A percentile compares a stretch with the other conserved stretches of the same genome.
Evolutionary conservation across 2,329 filamentous ascomycete species (phyloP).

Genomic region (Plenodomus biglobosus): DNA sequence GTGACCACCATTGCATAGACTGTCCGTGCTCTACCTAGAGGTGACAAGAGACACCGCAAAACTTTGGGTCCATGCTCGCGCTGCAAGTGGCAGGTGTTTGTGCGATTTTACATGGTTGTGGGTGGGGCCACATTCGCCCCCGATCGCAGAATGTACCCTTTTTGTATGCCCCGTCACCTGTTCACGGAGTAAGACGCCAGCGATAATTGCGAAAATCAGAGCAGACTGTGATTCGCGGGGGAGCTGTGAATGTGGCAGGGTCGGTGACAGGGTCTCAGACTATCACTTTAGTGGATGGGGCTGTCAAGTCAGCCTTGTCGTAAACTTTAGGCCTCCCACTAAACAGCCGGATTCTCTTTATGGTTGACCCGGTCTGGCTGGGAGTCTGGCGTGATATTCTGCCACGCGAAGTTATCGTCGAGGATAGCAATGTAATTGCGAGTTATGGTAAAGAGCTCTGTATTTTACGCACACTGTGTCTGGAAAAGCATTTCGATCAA

Average conservation of each 20-base stretch:
- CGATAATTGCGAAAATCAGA: slow-evolving; percentile 7
- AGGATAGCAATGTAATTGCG: slow-evolving; percentile 15
- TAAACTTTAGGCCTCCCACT: slow-evolving; percentile 38
- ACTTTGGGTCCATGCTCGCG: neutral
- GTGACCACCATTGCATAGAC: neutral
- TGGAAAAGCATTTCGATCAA: neutral
- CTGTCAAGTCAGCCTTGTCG: slow-evolving; percentile 39
- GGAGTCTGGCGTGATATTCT: slow-evolving; percentile 21
- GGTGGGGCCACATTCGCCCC: slow-evolving; percentile 12
- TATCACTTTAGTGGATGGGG: slow-evolving; percentile 6
- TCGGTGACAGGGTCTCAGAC: neutral
- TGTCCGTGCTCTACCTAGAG: neutral
- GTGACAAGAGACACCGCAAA: slow-evolving; percentile 3
- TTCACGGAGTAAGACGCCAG: slow-evolving; percentile 17
- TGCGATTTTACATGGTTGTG: slow-evolving; percentile 11
- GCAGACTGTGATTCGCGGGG: slow-evolving; percentile 11
- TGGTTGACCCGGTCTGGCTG: slow-evolving; percentile 17
- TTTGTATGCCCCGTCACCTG: slow-evolving; percentile 1
- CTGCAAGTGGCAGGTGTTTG: slow-evolving; percentile 14
- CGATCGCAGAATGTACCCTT: slow-evolving; percentile 12
- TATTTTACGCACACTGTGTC: neutral
- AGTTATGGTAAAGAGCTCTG: neutral
- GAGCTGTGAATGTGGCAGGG: slow-evolving; percentile 4
- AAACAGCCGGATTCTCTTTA: slow-evolving; percentile 34
- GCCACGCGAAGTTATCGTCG: slow-evolving; percentile 1